Percentiles rank a stretch among this genome's conserved stretches.
Conservation (phyloP, 495 filamentous ascomycete species). For the Aspergillus affinis region DNA sequence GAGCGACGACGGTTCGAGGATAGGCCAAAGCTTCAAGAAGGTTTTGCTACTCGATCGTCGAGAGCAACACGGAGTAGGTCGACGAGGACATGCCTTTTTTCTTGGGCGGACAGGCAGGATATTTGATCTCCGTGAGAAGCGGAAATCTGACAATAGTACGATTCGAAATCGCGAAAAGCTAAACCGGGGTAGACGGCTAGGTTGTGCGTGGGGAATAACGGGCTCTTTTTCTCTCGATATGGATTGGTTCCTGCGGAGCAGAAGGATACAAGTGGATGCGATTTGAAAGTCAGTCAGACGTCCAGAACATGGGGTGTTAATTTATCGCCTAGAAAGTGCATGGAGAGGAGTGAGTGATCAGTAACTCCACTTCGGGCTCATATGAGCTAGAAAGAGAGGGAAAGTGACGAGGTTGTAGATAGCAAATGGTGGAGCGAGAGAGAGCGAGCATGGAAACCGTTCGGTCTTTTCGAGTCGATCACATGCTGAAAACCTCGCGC, state of each 20-base stretch:
- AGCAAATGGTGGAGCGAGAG: conserved; percentile 27
- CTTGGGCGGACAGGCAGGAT: background rate
- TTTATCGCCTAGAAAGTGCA: conserved; percentile 8
- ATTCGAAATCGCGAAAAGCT: background rate
- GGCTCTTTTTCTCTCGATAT: conserved; percentile 8
- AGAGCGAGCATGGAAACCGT: conserved; percentile 15
- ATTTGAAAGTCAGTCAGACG: background rate
- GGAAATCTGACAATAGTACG: background rate
- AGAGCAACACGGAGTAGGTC: conserved; percentile 27
- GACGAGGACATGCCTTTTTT: conserved; percentile 36
- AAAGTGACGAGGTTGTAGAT: conserved; percentile 15
- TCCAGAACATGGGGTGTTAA: conserved; percentile 8
- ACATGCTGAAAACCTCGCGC: conserved; percentile 39
- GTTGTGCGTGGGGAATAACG: conserved; percentile 6
- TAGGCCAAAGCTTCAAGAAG: conserved; percentile 7
- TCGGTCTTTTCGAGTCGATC: conserved; percentile 31
- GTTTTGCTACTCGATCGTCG: conserved; percentile 26
- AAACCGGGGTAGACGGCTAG: conserved; percentile 1
- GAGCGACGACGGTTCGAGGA: conserved; percentile 9
- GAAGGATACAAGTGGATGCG: conserved; percentile 6
- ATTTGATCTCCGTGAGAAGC: conserved; percentile 2
- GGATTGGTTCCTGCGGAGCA: background rate
- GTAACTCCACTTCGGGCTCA: conserved; percentile 19
- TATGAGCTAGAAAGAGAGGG: conserved; percentile 8
- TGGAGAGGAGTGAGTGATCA: conserved; percentile 6